Conservation (phyloP, 2,329 filamentous ascomycete species). For the Arthrinium puccinioides region DNA sequence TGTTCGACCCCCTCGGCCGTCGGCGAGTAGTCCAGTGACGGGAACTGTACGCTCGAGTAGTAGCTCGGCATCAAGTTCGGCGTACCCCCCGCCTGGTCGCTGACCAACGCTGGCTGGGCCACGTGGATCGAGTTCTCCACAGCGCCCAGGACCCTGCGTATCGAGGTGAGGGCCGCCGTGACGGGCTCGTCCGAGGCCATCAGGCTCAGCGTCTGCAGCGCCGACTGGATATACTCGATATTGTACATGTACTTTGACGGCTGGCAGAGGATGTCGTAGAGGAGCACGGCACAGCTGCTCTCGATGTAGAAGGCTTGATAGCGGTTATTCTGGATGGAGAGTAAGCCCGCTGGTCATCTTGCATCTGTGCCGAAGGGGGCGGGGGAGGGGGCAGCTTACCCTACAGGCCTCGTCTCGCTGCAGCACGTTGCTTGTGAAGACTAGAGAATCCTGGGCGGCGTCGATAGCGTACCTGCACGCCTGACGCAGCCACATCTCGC, state of each 20-base stretch:
- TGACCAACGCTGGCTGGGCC: neutral
- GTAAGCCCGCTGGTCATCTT: neutral
- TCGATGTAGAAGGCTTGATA: slow-evolving; percentile 22
- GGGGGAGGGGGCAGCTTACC: neutral
- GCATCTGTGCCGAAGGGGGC: too few relatives aligned
- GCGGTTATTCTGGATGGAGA: slow-evolving; percentile 2
- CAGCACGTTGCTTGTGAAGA: slow-evolving; percentile 10
- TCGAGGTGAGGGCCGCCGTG: slow-evolving; percentile 10
- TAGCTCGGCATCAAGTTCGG: slow-evolving; percentile 1
- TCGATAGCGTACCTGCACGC: slow-evolving; percentile 20
- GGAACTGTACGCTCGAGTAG: slow-evolving; percentile 12
- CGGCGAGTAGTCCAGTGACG: slow-evolving; percentile 10
- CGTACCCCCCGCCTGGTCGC: neutral
- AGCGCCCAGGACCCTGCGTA: slow-evolving; percentile 11
- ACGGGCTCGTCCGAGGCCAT: slow-evolving; percentile 15
- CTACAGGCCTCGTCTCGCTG: slow-evolving; percentile 7
- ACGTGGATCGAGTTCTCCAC: slow-evolving; percentile 15
- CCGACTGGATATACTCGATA: slow-evolving; percentile 19
- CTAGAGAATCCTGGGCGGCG: slow-evolving; percentile 20
- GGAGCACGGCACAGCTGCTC: slow-evolving; percentile 18
- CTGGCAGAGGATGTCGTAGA: slow-evolving; percentile 20
- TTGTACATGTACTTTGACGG: slow-evolving; percentile 20
- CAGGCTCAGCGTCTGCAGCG: slow-evolving; percentile 13
- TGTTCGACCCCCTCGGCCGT: slow-evolving; percentile 6
- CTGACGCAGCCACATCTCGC: slow-evolving; percentile 21